These are phyloP conservation scores for Piper betle DNA, from an alignment of 164 flowering plant species.

Conservation along the genomic window DNA sequence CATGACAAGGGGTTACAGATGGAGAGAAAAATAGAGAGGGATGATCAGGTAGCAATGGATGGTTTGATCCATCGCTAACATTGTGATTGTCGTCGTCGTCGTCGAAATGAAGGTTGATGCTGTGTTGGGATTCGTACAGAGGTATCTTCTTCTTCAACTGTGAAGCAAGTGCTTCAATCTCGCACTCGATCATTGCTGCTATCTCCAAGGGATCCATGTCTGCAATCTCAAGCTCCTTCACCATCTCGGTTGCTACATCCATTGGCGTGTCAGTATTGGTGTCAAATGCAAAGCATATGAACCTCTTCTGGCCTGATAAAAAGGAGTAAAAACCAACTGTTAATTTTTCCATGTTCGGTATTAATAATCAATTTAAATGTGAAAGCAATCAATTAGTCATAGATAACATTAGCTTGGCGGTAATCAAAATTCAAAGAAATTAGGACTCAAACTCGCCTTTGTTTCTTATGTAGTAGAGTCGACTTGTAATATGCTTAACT, in stretches of 20 bases:
- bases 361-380: too few relatives aligned
- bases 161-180: slow-evolving; percentile 45
- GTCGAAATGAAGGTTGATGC: slow-evolving; percentile 22
- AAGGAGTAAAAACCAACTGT: too few relatives aligned
- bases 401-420: too few relatives aligned
- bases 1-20: slow-evolving; percentile 5
- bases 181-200: slow-evolving; percentile 60
- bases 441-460: too few relatives aligned
- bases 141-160: slow-evolving; percentile 22
- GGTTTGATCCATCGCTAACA: slow-evolving; percentile 21
- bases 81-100: slow-evolving; percentile 10
- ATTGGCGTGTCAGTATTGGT: slow-evolving; percentile 46
- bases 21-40: slow-evolving; percentile 36
- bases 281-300: slow-evolving; percentile 67
- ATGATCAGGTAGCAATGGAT: slow-evolving; percentile 18
- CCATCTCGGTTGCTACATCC: slow-evolving; percentile 86
- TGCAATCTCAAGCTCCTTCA: slow-evolving; percentile 59
- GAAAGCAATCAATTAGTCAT: too few relatives aligned
- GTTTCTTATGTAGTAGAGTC: too few relatives aligned
- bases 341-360: too few relatives aligned
- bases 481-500: too few relatives aligned
- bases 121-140: slow-evolving; percentile 8
- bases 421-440: too few relatives aligned
- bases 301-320: slow-evolving; percentile 31
- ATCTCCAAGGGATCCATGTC: slow-evolving; percentile 67